These are phyloP conservation scores for Huntiella decipiens DNA, from an alignment of 2,329 filamentous ascomycete species.

Conservation along the genomic window DNA sequence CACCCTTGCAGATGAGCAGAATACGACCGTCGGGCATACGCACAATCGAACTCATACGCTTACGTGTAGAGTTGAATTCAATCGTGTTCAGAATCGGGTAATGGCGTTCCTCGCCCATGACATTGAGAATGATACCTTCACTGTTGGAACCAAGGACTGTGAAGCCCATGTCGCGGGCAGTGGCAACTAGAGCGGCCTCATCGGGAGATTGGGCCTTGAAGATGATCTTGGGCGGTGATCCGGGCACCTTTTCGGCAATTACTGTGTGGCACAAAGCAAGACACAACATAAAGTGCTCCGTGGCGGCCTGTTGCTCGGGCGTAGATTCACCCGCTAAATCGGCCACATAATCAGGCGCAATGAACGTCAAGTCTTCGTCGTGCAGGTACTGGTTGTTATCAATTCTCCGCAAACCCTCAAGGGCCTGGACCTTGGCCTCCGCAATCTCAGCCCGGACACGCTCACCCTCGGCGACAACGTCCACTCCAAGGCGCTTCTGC, in stretches of 20 bases:
- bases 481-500: constrained; percentile 75
- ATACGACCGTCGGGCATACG: constrained; percentile 84
- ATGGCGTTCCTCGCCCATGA: constrained; percentile 67
- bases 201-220: constrained; percentile 98
- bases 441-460: constrained; percentile 62
- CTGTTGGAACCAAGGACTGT: constrained; percentile 66
- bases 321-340: constrained; percentile 67
- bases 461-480: constrained; percentile 63
- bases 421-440: constrained; percentile 51
- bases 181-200: constrained; percentile 83
- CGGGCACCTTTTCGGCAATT: constrained; percentile 72
- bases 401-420: constrained; percentile 53
- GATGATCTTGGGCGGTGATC: constrained; percentile 75
- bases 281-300: constrained; percentile 82
- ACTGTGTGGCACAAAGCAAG: constrained; percentile 94
- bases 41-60: constrained; percentile 95
- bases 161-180: constrained; percentile 87
- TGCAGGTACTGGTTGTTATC: constrained; percentile 82
- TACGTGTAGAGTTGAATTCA: constrained; percentile 86
- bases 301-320: constrained; percentile 55
- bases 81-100: constrained; percentile 86
- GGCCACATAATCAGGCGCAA: constrained; percentile 73
- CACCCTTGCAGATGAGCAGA: constrained; percentile 88
- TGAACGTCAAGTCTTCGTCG: constrained; percentile 78
- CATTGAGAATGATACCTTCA: constrained; percentile 69